phyloP scores from a whole-genome alignment of 192 early-diverging fungal genomes.

The Paraglomus brasilianum region DNA sequence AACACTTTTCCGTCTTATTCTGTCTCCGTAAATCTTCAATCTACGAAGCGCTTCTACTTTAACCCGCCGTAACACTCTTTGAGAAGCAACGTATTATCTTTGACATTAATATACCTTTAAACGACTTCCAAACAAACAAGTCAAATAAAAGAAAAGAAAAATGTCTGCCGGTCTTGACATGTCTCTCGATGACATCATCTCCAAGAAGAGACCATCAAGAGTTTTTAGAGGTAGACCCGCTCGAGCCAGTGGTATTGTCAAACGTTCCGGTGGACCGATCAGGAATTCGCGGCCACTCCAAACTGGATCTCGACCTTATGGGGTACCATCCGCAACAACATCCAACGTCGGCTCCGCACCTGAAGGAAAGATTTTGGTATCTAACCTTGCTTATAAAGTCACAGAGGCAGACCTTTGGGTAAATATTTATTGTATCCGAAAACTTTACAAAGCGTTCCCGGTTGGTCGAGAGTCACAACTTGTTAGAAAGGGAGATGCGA shows the following conservation, averaged over 20 bases:
- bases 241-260: slow-evolving; percentile 28
- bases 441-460: slow-evolving; percentile 24
- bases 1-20: no score
- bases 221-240: slow-evolving; percentile 31
- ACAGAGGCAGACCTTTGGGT: slow-evolving; percentile 53
- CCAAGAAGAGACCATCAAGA: slow-evolving; percentile 35
- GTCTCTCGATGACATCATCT: slow-evolving; percentile 51
- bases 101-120: background rate
- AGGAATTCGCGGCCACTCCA: slow-evolving; percentile 35
- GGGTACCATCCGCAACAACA: slow-evolving; percentile 34
- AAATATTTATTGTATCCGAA: slow-evolving; percentile 37
- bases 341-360: slow-evolving; percentile 32
- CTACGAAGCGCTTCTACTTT: no score
- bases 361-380: slow-evolving; percentile 55
- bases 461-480: slow-evolving; percentile 27
- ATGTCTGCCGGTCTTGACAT: slow-evolving; percentile 46
- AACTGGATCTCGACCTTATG: slow-evolving; percentile 35
- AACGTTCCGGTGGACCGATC: slow-evolving; percentile 36
- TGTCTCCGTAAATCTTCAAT: no score
- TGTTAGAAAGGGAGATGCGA: slow-evolving; percentile 11
- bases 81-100: background rate
- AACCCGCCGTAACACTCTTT: no score
- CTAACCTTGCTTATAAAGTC: slow-evolving; percentile 56
- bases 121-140: background rate
- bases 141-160: background rate